Evolutionary conservation across 257 asterid genomes (phyloP).

Genomic region (Solanum rostratum): DNA sequence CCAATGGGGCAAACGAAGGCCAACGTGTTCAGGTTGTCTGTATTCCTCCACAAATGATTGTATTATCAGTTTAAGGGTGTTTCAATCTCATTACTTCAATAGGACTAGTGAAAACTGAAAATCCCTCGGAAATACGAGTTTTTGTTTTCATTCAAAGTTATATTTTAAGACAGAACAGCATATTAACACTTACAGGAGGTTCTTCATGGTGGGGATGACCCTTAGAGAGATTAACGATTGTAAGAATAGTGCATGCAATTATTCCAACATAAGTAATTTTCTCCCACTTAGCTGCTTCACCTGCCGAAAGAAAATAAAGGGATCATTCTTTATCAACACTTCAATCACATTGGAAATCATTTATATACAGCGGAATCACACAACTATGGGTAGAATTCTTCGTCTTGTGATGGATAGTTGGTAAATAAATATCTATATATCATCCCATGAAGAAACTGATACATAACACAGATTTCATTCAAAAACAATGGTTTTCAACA

Average conservation of each 20-base stretch:
- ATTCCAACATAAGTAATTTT: constrained; percentile 54
- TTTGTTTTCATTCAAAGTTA: background rate
- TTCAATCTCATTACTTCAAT: background rate
- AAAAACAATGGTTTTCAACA: background rate
- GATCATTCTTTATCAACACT: background rate
- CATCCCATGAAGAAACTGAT: background rate
- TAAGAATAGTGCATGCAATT: constrained; percentile 29
- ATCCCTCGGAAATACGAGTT: background rate
- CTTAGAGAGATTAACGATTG: constrained; percentile 45
- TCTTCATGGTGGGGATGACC: constrained; percentile 64
- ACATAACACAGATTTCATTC: no score
- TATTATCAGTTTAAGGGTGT: background rate
- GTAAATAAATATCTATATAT: background rate
- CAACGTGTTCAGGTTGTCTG: no score
- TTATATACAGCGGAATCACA: background rate
- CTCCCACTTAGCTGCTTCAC: constrained; percentile 88
- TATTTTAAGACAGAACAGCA: background rate
- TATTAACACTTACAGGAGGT: constrained; percentile 51
- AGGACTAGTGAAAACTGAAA: background rate
- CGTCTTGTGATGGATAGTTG: background rate
- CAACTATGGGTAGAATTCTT: background rate
- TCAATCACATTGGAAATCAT: background rate
- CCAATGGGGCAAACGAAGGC: no score
- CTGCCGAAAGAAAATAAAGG: constrained; percentile 9
- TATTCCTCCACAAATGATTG: background rate